Conservation (phyloP, 2,329 filamentous ascomycete species). For the Trichoderma arundinaceum region DNA sequence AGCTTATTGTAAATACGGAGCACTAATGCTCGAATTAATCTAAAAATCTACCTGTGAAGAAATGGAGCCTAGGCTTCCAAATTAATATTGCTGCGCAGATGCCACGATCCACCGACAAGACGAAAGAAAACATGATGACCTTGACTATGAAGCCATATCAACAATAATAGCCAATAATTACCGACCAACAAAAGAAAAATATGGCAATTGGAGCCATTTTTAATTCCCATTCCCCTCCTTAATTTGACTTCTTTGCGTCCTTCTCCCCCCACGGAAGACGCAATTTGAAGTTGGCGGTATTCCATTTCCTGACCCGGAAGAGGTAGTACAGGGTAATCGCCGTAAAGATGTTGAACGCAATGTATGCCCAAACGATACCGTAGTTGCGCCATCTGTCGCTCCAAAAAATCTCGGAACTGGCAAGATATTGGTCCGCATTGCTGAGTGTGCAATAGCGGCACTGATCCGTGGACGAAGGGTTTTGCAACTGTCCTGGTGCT, state of each 20-base stretch:
- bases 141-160: background rate
- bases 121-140: background rate
- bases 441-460: constrained; percentile 72
- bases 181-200: too few relatives aligned
- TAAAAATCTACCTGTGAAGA: constrained; percentile 8
- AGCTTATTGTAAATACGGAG: background rate
- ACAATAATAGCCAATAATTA: background rate
- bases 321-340: constrained; percentile 68
- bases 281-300: constrained; percentile 19
- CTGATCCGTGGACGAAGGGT: constrained; percentile 58
- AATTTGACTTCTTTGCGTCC: constrained; percentile 36
- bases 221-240: background rate
- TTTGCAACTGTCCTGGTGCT: constrained; percentile 64
- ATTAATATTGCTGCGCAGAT: background rate
- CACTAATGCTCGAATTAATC: background rate
- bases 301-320: constrained; percentile 58
- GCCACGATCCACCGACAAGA: background rate
- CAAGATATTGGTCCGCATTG: constrained; percentile 66
- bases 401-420: constrained; percentile 55
- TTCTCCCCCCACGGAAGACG: constrained; percentile 32
- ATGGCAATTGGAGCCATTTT: background rate
- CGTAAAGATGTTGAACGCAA: constrained; percentile 65
- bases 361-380: constrained; percentile 70
- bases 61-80: background rate
- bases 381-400: constrained; percentile 70